Evolutionary conservation across 2,329 filamentous ascomycete species (phyloP), one percentile per base, ranked within the genome.

Genomic region (Fusarium gaditjirri): DNA sequence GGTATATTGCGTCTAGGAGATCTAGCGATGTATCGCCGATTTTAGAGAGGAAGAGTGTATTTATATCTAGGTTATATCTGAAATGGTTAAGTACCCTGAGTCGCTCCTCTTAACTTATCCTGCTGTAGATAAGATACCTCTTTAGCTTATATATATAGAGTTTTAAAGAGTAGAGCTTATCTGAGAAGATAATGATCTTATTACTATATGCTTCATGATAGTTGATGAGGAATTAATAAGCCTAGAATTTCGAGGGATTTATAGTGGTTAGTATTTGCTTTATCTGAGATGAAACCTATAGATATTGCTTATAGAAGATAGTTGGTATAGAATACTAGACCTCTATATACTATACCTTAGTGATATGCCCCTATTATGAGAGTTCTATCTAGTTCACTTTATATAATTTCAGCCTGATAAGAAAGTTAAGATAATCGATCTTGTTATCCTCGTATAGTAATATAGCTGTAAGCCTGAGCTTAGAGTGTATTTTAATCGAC

Each of bases 311-410:
- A 81, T 98, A 98, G 80, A 99, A 99, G 76, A 98, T 96, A 0
- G 95, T 96, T 0, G 96, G 97, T 96, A 99, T 99, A 3, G 95
- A 94, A 79, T 96, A 99, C 96, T 96, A 99, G 9, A 99, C 96
- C 81, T 99, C 96, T 12, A 96, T 96, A 81, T 96, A 99, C 81
- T 99, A 96, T 3, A 99, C 96, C 75, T 94, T 92, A 35, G 96
- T 96, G 80, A 99, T 99, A 79, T 98, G 95, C 1, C 96, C 96
- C 82, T 98, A 94, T 77, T 98, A 94, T 1, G 95, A 96, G 35
- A 99, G 88, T 81, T 99, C 96, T 91, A 98, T 97, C 96, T 96
- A 99, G 80, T 99, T 99, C 21, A 96, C 96, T 81, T 99, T 96
- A 79, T 97, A 99, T 0, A 99, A 86, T 80, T 99, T 99, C 0